phyloP scores from a whole-genome alignment of 1,139 yeast genomes.

The Meyerozyma elateridarum region DNA sequence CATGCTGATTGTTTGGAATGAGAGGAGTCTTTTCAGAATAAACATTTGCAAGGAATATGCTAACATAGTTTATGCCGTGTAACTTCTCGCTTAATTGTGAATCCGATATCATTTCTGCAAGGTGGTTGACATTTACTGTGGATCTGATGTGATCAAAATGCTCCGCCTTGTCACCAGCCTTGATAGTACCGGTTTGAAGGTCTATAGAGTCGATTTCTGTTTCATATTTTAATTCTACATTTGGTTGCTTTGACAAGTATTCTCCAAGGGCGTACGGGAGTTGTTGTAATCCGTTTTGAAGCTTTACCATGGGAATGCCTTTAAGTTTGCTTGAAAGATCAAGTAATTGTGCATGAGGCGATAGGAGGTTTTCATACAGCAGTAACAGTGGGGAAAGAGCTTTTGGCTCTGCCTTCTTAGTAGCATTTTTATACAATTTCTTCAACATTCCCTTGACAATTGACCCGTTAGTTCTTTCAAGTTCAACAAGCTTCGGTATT shows the following conservation, averaged over 20 bases:
- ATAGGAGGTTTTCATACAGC: slow-evolving; percentile 29
- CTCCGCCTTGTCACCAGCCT: slow-evolving; percentile 5
- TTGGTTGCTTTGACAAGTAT: slow-evolving; percentile 29
- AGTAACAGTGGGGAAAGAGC: slow-evolving; percentile 16
- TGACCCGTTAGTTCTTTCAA: slow-evolving; percentile 62
- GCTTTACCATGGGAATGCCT: slow-evolving; percentile 48
- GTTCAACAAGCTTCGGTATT: slow-evolving; percentile 44
- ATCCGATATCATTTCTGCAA: slow-evolving; percentile 19
- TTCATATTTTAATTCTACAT: slow-evolving; percentile 35
- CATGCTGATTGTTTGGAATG: slow-evolving; percentile 47
- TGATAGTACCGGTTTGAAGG: slow-evolving; percentile 12
- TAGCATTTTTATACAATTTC: slow-evolving; percentile 10
- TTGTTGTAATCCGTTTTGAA: slow-evolving; percentile 49
- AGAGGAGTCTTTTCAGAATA: slow-evolving; percentile 27
- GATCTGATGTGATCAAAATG: slow-evolving; percentile 52
- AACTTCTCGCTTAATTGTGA: slow-evolving; percentile 17
- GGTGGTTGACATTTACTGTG: slow-evolving; percentile 43
- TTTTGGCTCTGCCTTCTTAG: slow-evolving; percentile 8
- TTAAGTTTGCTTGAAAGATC: slow-evolving; percentile 33
- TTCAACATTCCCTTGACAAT: slow-evolving; percentile 35
- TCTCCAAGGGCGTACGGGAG: slow-evolving; percentile 41
- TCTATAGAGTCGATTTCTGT: slow-evolving; percentile 20
- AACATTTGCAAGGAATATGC: slow-evolving; percentile 58
- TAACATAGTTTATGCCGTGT: slow-evolving; percentile 40
- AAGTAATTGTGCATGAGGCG: slow-evolving; percentile 34